phyloP scores from a whole-genome alignment of 2,329 filamentous ascomycete species.

The Curvularia spicifera region DNA sequence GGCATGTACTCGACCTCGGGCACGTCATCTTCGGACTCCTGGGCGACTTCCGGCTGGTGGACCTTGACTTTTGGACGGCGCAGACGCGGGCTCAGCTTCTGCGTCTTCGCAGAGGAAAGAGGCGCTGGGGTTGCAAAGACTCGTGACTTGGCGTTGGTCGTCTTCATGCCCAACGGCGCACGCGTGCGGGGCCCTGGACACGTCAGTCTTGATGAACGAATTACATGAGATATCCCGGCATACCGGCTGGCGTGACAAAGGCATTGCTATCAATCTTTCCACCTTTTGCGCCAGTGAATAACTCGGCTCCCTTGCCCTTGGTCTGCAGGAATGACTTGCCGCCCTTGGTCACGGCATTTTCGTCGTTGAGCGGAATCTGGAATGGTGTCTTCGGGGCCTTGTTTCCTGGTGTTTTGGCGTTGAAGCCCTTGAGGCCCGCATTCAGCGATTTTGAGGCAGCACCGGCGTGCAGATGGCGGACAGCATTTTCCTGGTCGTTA shows the following conservation, averaged over 20 bases:
- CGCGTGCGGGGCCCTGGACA: conserved; percentile 60
- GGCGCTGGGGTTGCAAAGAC: conserved; percentile 70
- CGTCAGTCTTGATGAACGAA: conserved; percentile 11
- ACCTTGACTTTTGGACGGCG: conserved; percentile 65
- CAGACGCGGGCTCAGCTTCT: conserved; percentile 68
- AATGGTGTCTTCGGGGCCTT: conserved; percentile 83
- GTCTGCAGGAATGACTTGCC: conserved; percentile 66
- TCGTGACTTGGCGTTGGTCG: conserved; percentile 87
- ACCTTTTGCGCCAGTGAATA: conserved; percentile 59
- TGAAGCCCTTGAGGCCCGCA: conserved; percentile 66
- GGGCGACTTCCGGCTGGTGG: conserved; percentile 62
- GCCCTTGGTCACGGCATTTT: conserved; percentile 73
- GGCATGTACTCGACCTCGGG: conserved; percentile 91
- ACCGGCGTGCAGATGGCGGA: conserved; percentile 74
- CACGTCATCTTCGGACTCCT: conserved; percentile 63
- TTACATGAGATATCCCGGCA: conserved; percentile 9
- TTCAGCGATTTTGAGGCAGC: conserved; percentile 75
- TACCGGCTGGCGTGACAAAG: conserved; percentile 82
- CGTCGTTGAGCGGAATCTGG: conserved; percentile 78
- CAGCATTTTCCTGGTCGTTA: conserved; percentile 86
- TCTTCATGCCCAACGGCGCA: conserved; percentile 90
- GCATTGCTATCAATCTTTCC: conserved; percentile 64
- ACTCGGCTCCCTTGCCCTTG: conserved; percentile 63
- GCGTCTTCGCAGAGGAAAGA: conserved; percentile 67
- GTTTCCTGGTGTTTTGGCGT: conserved; percentile 79